Base-by-base conservation (phyloP, 352 stramenopile species). In the Phytophthora ohioensis region DNA sequence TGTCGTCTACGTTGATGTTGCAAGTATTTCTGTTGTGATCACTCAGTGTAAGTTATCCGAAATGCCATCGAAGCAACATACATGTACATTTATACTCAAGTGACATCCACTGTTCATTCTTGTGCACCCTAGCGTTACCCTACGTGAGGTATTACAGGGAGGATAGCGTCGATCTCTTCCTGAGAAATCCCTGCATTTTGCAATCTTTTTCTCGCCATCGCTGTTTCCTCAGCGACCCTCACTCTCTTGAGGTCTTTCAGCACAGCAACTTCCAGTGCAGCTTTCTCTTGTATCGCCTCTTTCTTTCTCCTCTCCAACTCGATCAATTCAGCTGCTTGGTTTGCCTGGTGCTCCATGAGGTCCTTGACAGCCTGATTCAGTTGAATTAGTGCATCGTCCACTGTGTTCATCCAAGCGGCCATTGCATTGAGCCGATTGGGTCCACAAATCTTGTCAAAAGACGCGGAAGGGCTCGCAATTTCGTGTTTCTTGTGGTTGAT, bases 381-480 rank as follows among this genome's bases (percentile, higher is more conserved):
- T 6, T 55, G 68, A 17, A 51, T 35, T 11, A 75, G 49, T 10
- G 61, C 42, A 15, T 47, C 49, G 43, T 71, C 62, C 55, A 75
- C 68, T 13, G 49, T 63, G 35, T 75, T 71, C 68, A 75, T 75
- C 68, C 68, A 75, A 3, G 68, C 68, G 2, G 49, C 55, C 10
- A 75, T 75, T 9, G 68, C 62, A 9, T 71, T 49, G 10, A 71
- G 42, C 5, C 68, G 61, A 34, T 69, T 60, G 5, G 62, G 61
- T 2, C 68, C 62, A 31, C 56, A 71, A 7, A 75, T 36, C 17
- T 54, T 75, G 5, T 67, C 54, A 12, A 71, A 77, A 12, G 86
- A 76, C 53, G 73, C 69, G 0, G 71, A 66, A 41, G 78, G 64
- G 61, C 68, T 82, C 57, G 84, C 75, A 54, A 81, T 77, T 53